Evolutionary conservation across 306 rosid genomes (phyloP), one percentile per base, ranked within the genome.

Genomic region (Pterocarpus santalinus): DNA sequence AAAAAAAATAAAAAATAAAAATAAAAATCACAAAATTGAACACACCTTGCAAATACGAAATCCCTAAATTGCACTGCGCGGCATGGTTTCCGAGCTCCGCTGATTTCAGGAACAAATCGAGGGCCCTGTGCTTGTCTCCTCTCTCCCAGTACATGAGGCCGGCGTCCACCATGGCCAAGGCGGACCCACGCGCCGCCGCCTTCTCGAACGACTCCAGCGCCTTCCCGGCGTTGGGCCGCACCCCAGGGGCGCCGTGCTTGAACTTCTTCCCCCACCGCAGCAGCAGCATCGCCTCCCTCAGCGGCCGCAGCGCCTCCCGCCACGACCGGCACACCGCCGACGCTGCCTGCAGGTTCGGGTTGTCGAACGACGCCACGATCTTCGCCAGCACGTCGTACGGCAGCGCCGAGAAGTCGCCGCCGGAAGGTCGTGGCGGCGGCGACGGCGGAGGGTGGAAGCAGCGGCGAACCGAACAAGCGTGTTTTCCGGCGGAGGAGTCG

Each of bases 161-260:
- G 5, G 98, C 99, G 62, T 93, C 97, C 43, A 95, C 99, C 98
- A 93, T 93, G 3, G 93, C 97, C 65, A 89, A 69, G 1, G 98
- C 78, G 0, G 97, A 93, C 11, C 98, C 99, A 10, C 81, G 90
- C 61, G 85, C 86, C 15, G 90, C 96, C 11, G 90, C 99, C 80
- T 88, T 93, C 68, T 81, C 30, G 74, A 93, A 95, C 73, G 90
- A 86, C 12, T 90, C 86, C 2, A 93, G 89, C 2, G 99, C 98
- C 86, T 95, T 93, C 1, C 83, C 90, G 7, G 57, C 38, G 72
- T 88, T 87, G 3, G 76, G 83, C 1, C 71, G 70, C 39, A 95
- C 89, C 8, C 93, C 93, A 3, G 82, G 83, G 3, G 69, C 70
- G 41, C 97, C 98, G 71, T 95, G 99, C 90, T 95, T 93, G 89